Evolutionary conservation across 495 filamentous ascomycete species (phyloP), one percentile per base, ranked within the genome.

Genomic region (Parathielavia hyrcaniae): DNA sequence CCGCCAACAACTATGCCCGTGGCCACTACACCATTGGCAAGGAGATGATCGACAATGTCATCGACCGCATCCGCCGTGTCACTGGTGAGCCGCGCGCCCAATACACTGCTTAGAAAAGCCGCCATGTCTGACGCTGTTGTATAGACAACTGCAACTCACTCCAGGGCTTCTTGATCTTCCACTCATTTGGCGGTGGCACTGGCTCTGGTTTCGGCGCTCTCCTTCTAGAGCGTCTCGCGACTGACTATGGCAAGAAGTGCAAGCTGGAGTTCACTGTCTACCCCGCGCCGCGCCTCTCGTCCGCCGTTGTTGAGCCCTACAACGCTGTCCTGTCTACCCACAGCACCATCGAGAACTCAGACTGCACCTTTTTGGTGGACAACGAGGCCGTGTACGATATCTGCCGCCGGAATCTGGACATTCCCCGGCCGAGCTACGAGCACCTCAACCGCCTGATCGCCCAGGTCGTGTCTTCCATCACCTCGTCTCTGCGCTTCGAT

Each of bases 331-430:
- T 95, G 38, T 89, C 87, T 48, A 95, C 90, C 53, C 90, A 95
- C 79, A 92, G 87, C 75, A 95, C 90, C 55, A 90, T 95, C 65
- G 90, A 95, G 77, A 89, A 95, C 79, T 86, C 88, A 4, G 90
- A 95, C 77, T 95, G 90, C 67, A 92, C 90, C 13, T 95, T 95
- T 81, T 71, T 95, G 58, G 90, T 95, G 51, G 90, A 95, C 68
- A 95, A 95, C 73, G 90, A 95, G 73, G 90, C 90, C 58, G 88
- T 91, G 61, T 95, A 93, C 71, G 89, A 93, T 63, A 93, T 95
- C 72, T 95, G 90, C 80, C 85, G 86, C 60, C 85, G 90, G 57
- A 90, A 89, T 76, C 71, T 95, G 63, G 90, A 93, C 63, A 91
- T 95, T 57, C 87, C 89, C 57, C 88, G 90, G 61, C 90, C 90